These are phyloP conservation scores for Pogostemon cablin DNA, from an alignment of 257 asterid genomes.

Conservation along the genomic window DNA sequence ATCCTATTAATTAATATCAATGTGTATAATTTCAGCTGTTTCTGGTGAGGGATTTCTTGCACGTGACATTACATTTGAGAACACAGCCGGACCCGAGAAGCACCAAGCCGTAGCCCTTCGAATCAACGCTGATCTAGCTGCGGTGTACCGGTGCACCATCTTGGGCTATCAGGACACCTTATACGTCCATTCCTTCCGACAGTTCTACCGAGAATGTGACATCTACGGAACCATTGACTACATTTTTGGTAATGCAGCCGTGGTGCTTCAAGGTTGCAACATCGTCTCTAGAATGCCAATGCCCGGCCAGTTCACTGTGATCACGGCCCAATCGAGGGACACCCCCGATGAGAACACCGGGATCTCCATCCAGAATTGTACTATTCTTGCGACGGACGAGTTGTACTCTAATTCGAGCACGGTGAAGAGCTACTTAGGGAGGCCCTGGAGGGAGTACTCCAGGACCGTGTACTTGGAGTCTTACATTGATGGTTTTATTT, in stretches of 20 bases:
- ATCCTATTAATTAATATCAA: too few species aligned
- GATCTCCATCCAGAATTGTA: constrained; percentile 75
- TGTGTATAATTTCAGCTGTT: constrained; percentile 58
- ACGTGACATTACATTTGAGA: constrained; percentile 74
- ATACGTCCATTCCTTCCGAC: constrained; percentile 77
- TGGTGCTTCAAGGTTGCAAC: constrained; percentile 73
- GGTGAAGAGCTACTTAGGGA: constrained; percentile 68
- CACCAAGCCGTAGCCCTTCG: constrained; percentile 94
- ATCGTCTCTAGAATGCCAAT: constrained; percentile 69
- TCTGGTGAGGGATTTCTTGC: constrained; percentile 85
- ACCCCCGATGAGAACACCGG: constrained; percentile 63
- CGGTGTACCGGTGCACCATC: constrained; percentile 64
- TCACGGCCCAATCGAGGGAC: constrained; percentile 76
- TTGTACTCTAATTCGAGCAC: constrained; percentile 39
- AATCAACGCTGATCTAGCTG: constrained; percentile 66
- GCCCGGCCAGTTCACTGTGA: constrained; percentile 63
- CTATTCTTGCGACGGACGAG: constrained; percentile 62
- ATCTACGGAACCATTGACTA: constrained; percentile 84
- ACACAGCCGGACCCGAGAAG: constrained; percentile 81
- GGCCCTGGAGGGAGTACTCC: constrained; percentile 83
- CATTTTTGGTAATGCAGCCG: constrained; percentile 92
- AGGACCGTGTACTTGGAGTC: constrained; percentile 68
- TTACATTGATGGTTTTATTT: constrained; percentile 58
- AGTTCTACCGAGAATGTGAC: constrained; percentile 85
- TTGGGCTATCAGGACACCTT: constrained; percentile 78